Base-by-base conservation (phyloP, 2,329 filamentous ascomycete species). In the Botrytis medusae region DNA sequence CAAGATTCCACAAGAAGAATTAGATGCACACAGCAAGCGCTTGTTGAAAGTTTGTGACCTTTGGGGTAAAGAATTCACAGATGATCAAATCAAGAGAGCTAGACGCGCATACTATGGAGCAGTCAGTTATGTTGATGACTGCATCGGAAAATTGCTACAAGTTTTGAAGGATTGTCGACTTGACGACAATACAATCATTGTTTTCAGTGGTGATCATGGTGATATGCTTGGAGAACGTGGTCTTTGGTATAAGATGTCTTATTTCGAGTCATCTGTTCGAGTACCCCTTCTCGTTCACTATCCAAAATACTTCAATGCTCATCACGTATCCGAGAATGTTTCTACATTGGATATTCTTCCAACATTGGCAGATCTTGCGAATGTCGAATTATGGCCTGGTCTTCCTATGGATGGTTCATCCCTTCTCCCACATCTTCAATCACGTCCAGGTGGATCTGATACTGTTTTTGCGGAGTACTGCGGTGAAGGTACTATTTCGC, bases 201-300 rank as follows among this genome's bases (percentile, higher is more conserved):
- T 98, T 77, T 98, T 98, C 84, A 95, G 92, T 74, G 94, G 95
- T 62, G 95, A 98, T 81, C 95, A 98, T 80, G 95, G 95, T 72
- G 95, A 98, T 83, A 98, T 98, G 95, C 88, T 98, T 12, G 95
- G 95, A 74, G 95, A 98, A 85, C 91, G 94, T 71, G 92, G 93
- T 9, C 85, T 98, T 64, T 98, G 95, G 95, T 95, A 97, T 86
- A 98, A 98, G 87, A 98, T 98, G 95, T 94, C 90, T 80, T 98
- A 96, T 88, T 97, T 94, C 79, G 95, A 98, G 86, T 91, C 91
- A 59, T 97, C 94, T 20, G 93, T 94, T 63, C 92, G 95, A 42
- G 95, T 98, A 34, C 95, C 95, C 1, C 90, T 98, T 81, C 86
- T 98, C 76, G 88, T 97, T 81, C 91, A 94, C 82, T 90, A 95